phyloP scores from a whole-genome alignment of 1,284 basidiomycete genomes.

The Ustilago trichophora region DNA sequence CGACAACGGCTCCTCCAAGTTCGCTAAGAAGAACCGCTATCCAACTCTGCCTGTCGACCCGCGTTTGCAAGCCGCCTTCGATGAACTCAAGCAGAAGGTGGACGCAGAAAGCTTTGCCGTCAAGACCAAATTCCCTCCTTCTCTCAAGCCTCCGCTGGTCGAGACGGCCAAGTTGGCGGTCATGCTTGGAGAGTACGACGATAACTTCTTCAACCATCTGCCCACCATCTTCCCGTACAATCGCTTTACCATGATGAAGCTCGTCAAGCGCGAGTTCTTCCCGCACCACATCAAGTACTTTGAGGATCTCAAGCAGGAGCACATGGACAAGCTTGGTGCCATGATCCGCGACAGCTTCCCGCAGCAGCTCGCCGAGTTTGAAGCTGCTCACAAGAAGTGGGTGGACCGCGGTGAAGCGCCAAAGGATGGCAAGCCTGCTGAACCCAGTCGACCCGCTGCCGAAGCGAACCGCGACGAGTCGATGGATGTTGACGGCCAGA shows the following conservation, averaged over 20 bases:
- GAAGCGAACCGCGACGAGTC: conserved; percentile 6
- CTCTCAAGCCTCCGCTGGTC: conserved; percentile 78
- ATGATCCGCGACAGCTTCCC: conserved; percentile 51
- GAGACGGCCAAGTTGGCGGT: conserved; percentile 81
- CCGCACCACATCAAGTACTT: conserved; percentile 57
- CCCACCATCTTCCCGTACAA: conserved; percentile 90
- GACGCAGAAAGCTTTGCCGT: conserved; percentile 62
- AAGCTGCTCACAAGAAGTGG: conserved; percentile 46
- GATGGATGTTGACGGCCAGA: conserved; percentile 30
- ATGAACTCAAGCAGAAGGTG: conserved; percentile 74
- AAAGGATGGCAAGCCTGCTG: conserved; percentile 25
- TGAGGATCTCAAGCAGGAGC: conserved; percentile 56
- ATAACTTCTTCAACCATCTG: conserved; percentile 88
- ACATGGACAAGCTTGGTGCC: conserved; percentile 45
- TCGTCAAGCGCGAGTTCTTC: conserved; percentile 64
- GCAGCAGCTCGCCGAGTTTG: conserved; percentile 53
- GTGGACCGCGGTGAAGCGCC: conserved; percentile 41
- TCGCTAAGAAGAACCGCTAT: conserved; percentile 52
- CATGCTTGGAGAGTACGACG: conserved; percentile 84
- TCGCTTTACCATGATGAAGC: conserved; percentile 73
- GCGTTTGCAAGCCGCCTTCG: conserved; percentile 74
- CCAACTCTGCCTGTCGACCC: conserved; percentile 71
- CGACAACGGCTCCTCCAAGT: conserved; percentile 69
- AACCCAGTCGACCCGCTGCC: neutral
- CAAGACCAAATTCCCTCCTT: conserved; percentile 87